phyloP scores from a whole-genome alignment of 768 basidiomycete genomes.

The Fomitopsis pulvina region DNA sequence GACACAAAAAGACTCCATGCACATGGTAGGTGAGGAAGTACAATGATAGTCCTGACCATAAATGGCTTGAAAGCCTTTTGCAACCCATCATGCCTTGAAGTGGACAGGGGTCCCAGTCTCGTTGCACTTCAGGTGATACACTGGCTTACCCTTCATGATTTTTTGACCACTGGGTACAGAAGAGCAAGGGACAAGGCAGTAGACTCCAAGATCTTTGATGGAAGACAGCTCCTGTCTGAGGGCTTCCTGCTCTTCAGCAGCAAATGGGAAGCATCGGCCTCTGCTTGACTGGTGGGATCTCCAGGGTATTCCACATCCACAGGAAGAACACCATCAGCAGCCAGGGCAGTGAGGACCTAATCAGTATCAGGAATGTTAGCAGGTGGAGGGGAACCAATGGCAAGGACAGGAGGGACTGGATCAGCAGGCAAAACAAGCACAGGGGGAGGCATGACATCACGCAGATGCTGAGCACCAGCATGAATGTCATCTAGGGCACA shows the following conservation, averaged over 20 bases:
- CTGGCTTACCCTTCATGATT: constrained; percentile 15
- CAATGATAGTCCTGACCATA: constrained; percentile 36
- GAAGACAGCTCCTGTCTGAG: constrained; percentile 17
- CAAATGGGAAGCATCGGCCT: constrained; percentile 17
- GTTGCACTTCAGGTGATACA: constrained; percentile 23
- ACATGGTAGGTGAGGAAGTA: constrained; percentile 34
- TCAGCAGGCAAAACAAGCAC: constrained; percentile 1
- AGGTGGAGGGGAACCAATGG: constrained; percentile 7
- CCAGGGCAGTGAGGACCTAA: not conserved
- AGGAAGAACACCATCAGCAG: too few relatives aligned
- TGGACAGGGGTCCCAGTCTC: constrained; percentile 12
- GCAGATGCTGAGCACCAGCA: not conserved
- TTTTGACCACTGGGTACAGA: constrained; percentile 5
- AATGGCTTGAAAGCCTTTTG: too few relatives aligned
- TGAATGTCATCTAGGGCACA: constrained; percentile 2
- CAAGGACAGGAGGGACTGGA: constrained; percentile 2
- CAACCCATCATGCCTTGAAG: constrained; percentile 34
- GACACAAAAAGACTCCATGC: constrained; percentile 31
- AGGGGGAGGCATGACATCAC: too few relatives aligned
- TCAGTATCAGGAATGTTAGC: not conserved
- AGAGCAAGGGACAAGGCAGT: constrained; percentile 18
- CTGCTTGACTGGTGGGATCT: constrained; percentile 14
- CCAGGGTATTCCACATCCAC: too few relatives aligned
- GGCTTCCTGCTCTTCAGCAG: constrained; percentile 17
- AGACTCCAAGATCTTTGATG: constrained; percentile 13